Evolutionary conservation across 2,329 filamentous ascomycete genomes (phyloP).

Genomic region (Pseudocercospora fijiensis): DNA sequence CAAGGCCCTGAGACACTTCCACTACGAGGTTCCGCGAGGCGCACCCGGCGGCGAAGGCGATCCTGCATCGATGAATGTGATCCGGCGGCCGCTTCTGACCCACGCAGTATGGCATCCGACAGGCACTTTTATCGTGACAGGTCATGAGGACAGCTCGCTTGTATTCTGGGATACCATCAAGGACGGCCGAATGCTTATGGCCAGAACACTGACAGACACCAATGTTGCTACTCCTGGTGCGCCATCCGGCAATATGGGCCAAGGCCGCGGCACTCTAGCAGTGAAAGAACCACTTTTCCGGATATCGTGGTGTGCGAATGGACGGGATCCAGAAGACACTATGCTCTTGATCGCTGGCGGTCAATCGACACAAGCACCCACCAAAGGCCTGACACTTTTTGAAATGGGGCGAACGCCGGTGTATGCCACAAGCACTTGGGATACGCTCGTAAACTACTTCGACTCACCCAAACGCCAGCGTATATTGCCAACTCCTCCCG

Average conservation of each 20-base stretch:
- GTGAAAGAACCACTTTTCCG: conserved; percentile 73
- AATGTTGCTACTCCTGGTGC: conserved; percentile 66
- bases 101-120: conserved; percentile 94
- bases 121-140: conserved; percentile 82
- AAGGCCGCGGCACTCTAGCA: conserved; percentile 50
- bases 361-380: conserved; percentile 62
- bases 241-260: conserved; percentile 27
- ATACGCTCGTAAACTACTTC: conserved; percentile 74
- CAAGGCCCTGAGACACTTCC: conserved; percentile 71
- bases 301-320: conserved; percentile 88
- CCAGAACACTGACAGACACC: conserved; percentile 72
- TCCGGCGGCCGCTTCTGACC: conserved; percentile 70
- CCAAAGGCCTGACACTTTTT: conserved; percentile 80
- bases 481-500: conserved; percentile 71
- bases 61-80: conserved; percentile 58
- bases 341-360: conserved; percentile 85
- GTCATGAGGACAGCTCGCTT: conserved; percentile 85
- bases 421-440: conserved; percentile 90
- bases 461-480: conserved; percentile 70
- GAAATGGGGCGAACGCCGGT: conserved; percentile 86
- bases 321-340: conserved; percentile 84
- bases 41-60: conserved; percentile 77
- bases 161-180: conserved; percentile 84
- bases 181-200: conserved; percentile 79
- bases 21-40: conserved; percentile 77